A percentile compares a stretch with the other conserved stretches of the same genome.
phyloP scores from a whole-genome alignment of 768 basidiomycete genomes.

The Suillus decipiens region DNA sequence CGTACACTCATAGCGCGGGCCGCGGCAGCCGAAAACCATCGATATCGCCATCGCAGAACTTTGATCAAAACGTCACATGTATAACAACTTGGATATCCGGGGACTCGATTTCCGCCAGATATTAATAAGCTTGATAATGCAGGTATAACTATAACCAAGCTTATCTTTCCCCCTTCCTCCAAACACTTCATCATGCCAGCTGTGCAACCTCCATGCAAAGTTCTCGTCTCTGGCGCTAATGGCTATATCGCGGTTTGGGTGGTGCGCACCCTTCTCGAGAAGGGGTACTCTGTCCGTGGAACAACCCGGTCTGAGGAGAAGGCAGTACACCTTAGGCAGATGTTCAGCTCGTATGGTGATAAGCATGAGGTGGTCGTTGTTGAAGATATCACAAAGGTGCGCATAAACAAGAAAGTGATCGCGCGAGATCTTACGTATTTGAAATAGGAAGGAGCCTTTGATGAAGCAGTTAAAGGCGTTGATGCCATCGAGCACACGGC shows the following conservation, averaged over 20 bases:
- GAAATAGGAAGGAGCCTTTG: conserved; percentile 64
- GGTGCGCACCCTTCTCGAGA: conserved; percentile 53
- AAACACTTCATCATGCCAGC: conserved; percentile 22
- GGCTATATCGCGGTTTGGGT: conserved; percentile 53
- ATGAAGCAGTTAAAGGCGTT: conserved; percentile 76
- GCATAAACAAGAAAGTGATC: conserved; percentile 10
- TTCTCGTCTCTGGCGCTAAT: conserved; percentile 32
- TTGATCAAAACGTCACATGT: not conserved
- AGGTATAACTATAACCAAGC: conserved; percentile 3
- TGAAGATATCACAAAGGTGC: conserved; percentile 61
- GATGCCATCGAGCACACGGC: conserved; percentile 73
- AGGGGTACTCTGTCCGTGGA: conserved; percentile 64
- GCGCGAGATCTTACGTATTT: not conserved
- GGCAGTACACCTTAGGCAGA: conserved; percentile 52
- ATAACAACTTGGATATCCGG: not conserved
- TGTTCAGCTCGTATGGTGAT: conserved; percentile 55
- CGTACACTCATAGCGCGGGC: not conserved
- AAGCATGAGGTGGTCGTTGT: conserved; percentile 68
- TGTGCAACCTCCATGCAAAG: conserved; percentile 28
- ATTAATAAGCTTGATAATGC: not conserved
- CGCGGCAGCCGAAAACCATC: not conserved
- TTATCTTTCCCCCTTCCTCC: not conserved
- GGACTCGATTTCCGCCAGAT: not conserved
- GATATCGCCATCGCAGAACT: not conserved
- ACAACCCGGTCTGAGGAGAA: conserved; percentile 68